phyloP scores from a whole-genome alignment of 768 basidiomycete species.

The Panus rudis region DNA sequence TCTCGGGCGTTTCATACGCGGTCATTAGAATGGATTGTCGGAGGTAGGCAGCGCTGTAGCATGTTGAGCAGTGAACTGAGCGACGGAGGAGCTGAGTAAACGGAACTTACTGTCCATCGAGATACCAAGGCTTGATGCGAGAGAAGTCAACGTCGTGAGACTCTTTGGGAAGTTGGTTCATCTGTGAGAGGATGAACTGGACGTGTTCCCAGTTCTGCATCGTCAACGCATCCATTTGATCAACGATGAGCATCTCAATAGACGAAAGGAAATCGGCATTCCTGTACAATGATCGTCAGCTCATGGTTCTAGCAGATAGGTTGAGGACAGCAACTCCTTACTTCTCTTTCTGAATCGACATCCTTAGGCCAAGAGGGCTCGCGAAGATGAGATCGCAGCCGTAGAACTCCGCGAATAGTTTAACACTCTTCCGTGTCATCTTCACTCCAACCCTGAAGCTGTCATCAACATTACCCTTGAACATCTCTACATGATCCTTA shows the following conservation, averaged over 20 bases:
- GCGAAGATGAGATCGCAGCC: constrained; percentile 87
- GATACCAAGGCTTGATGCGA: constrained; percentile 95
- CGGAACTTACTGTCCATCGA: constrained; percentile 81
- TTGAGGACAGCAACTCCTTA: constrained; percentile 29
- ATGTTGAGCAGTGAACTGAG: neutral
- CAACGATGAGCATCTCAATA: constrained; percentile 85
- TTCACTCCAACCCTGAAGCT: constrained; percentile 91
- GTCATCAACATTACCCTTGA: constrained; percentile 96
- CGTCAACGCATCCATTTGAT: constrained; percentile 85
- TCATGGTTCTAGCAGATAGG: neutral
- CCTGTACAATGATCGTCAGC: constrained; percentile 32
- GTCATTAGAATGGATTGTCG: constrained; percentile 88
- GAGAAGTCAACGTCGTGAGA: constrained; percentile 95
- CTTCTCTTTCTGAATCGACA: constrained; percentile 94
- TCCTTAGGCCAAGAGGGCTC: constrained; percentile 85
- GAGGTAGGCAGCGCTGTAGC: constrained; percentile 65
- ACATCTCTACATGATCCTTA: constrained; percentile 84
- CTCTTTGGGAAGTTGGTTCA: constrained; percentile 89
- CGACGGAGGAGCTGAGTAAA: constrained; percentile 4
- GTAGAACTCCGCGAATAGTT: constrained; percentile 88
- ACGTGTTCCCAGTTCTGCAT: constrained; percentile 99
- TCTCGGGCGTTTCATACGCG: constrained; percentile 86
- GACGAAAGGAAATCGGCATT: constrained; percentile 89
- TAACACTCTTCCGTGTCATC: constrained; percentile 85
- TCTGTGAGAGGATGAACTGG: constrained; percentile 78